Evolutionary conservation across 441 rosid species (phyloP), one percentile per base, ranked within the genome.

Genomic region (Dalechampia spathulata): DNA sequence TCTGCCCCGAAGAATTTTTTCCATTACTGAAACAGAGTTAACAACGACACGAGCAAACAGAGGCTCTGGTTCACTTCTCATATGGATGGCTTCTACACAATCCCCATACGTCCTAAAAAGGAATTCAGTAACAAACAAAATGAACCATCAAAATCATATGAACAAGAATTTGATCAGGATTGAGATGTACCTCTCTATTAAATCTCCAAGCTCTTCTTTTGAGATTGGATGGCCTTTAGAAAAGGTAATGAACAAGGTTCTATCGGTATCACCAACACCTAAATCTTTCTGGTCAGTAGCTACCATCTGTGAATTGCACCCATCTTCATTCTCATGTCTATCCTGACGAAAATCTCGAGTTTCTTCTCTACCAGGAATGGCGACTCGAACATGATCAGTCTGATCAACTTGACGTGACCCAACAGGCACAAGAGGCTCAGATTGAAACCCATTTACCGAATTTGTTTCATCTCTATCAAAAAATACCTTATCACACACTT

Each of bases 241-340:
- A 58, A 69, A 73, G 14, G 77, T 73, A 44, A 62, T 41, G 26
- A 69, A 73, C 55, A 73, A 30, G 36, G 71, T 59, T 12, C 55
- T 34, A 22, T 63, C 61, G 8, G 8, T 30, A 30, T 30, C 8
- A 30, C 5, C 34, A 30, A 30, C 34, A 30, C 5, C 34, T 30
- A 8, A 4, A 30, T 30, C 34, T 30, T 30, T 30, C 8, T 30
- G 4, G 5, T 30, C 34, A 30, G 34, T 30, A 30, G 8, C 34
- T 30, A 8, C 34, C 34, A 4, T 30, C 4, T 8, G 34, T 3
- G 34, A n/a, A 30, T 30, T 30, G 34, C 4, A 30, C 34, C 34
- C n/a, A n/a, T n/a, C n/a, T n/a, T n/a, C n/a, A 13, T 16, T 1
- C 6, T 5, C 10, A 20, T 34, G 23, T 9, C 27, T n/a, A 34